Evolutionary conservation across 2,329 filamentous ascomycete genomes (phyloP).

Genomic region (Chaetomiaceae sp.): DNA sequence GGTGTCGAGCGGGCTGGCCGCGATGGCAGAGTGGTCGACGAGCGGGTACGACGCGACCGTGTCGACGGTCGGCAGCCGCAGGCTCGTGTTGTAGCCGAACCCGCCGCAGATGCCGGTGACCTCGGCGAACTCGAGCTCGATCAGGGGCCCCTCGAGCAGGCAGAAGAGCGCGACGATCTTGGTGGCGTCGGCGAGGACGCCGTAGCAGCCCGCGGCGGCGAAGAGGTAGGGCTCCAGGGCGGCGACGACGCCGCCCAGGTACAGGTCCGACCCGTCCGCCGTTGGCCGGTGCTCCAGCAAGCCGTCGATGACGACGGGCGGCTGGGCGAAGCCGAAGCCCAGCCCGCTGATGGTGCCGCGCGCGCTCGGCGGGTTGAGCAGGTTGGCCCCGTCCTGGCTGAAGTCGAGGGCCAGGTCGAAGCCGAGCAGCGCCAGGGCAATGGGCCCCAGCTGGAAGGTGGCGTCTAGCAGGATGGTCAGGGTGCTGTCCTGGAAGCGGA

Average conservation of each 20-base stretch:
- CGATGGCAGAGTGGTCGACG: too few species aligned
- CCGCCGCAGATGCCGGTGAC: slow-evolving; percentile 33
- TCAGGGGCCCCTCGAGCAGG: slow-evolving; percentile 31
- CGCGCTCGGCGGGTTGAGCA: slow-evolving; percentile 7
- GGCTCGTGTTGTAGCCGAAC: slow-evolving; percentile 35
- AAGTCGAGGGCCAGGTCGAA: slow-evolving; percentile 29
- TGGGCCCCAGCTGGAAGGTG: slow-evolving; percentile 30
- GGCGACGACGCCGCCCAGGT: slow-evolving; percentile 32
- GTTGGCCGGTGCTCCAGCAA: slow-evolving; percentile 27
- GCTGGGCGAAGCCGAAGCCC: slow-evolving; percentile 28
- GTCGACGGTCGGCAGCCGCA: slow-evolving; percentile 28
- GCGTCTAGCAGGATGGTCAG: slow-evolving; percentile 31
- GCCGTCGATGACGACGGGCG: slow-evolving; percentile 33
- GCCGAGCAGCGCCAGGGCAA: slow-evolving; percentile 30
- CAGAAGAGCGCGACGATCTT: neutral
- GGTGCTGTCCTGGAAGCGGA: slow-evolving; percentile 27
- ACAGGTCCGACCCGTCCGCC: slow-evolving; percentile 24
- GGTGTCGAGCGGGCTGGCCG: neutral
- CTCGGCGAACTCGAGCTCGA: slow-evolving; percentile 33
- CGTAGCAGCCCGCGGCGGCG: slow-evolving; percentile 36
- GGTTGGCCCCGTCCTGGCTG: neutral
- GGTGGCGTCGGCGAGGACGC: neutral
- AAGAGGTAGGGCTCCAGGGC: slow-evolving; percentile 32
- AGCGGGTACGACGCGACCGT: slow-evolving; percentile 31
- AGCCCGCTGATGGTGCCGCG: slow-evolving; percentile 29